phyloP scores from a whole-genome alignment of 1,139 yeast genomes.

The Yueomyces sp. region DNA sequence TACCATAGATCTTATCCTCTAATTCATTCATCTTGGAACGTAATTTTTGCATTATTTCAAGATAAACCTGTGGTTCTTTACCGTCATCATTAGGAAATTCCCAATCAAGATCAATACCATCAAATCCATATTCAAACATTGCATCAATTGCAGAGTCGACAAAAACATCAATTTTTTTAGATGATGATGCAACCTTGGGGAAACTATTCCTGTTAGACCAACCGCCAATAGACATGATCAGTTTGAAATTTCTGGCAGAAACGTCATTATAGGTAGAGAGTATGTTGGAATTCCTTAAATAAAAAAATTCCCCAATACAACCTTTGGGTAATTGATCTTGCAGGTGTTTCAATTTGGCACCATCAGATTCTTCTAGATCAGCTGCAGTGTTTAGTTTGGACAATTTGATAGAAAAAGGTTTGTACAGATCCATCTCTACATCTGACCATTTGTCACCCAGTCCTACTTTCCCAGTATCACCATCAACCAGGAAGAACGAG shows the following conservation, averaged over 20 bases:
- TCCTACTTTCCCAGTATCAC: constrained; percentile 38
- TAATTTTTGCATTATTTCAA: constrained; percentile 33
- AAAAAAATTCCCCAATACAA: constrained; percentile 42
- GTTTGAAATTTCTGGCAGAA: constrained; percentile 32
- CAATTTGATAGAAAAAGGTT: constrained; percentile 8
- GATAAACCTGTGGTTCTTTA: constrained; percentile 35
- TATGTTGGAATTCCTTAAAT: constrained; percentile 29
- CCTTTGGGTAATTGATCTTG: constrained; percentile 28
- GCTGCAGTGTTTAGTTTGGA: constrained; percentile 1
- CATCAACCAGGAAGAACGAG: constrained; percentile 57
- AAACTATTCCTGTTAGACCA: constrained; percentile 57
- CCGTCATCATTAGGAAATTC: constrained; percentile 53
- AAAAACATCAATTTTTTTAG: constrained; percentile 33
- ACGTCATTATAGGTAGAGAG: constrained; percentile 4
- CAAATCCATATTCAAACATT: constrained; percentile 51
- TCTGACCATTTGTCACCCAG: constrained; percentile 65
- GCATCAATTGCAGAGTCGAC: constrained; percentile 36
- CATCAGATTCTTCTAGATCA: not conserved
- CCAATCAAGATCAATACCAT: constrained; percentile 93
- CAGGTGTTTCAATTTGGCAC: not conserved
- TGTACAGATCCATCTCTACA: constrained; percentile 30
- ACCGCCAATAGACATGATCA: constrained; percentile 78
- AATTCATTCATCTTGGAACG: constrained; percentile 31
- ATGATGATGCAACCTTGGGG: constrained; percentile 31
- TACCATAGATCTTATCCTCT: constrained; percentile 23